Evolutionary conservation across 225 moss, liverwort and hornwort species (phyloP), one percentile per base, ranked within the genome.

Genomic region (Pseudisothecium myosuroides): DNA sequence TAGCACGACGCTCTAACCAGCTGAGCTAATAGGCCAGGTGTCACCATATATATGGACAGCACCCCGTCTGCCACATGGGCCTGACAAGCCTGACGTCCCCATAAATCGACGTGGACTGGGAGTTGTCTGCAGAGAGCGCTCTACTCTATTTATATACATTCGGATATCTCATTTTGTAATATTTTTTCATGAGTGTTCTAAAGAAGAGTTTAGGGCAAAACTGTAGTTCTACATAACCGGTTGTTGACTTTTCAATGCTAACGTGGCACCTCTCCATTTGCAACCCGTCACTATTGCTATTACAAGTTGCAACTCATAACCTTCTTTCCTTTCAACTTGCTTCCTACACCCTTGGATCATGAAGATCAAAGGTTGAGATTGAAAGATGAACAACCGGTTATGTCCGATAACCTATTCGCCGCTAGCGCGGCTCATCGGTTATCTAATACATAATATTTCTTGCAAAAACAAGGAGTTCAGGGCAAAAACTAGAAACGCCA

Each of bases 51-150:
- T 14, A 7, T 6, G 28, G 62, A 5, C 2, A 3, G 1, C 21
- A 72, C 15, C 59, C 31, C 9, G 1, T 0, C 26, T 1, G 31
- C 27, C 60, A 74, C 73, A 6, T 9, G 0, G 12, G 0, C 52
- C 1, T 0, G 1, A 5, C 6, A 7, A 2, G 28, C 7, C n/a
- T 1, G 18, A 0, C 17, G 17, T 1, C 17, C 17, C 11, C 2
- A 32, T 0, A 36, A 45, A 18, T 36, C 26, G 36, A 85, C 36
- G 34, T 61, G 85, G 61, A 74, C 36, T 17, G 2, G 7, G 27
- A 13, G 4, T 6, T 10, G 36, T 0, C 0, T 0, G 2, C 0
- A 0, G 0, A 0, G 0, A 6, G 4, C 1, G 3, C 10, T 86
- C 21, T 47, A 9, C 14, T 21, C 31, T 31, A 86, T 64, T 16